phyloP scores from a whole-genome alignment of 768 basidiomycete genomes.

The Tephrocybe sp. region DNA sequence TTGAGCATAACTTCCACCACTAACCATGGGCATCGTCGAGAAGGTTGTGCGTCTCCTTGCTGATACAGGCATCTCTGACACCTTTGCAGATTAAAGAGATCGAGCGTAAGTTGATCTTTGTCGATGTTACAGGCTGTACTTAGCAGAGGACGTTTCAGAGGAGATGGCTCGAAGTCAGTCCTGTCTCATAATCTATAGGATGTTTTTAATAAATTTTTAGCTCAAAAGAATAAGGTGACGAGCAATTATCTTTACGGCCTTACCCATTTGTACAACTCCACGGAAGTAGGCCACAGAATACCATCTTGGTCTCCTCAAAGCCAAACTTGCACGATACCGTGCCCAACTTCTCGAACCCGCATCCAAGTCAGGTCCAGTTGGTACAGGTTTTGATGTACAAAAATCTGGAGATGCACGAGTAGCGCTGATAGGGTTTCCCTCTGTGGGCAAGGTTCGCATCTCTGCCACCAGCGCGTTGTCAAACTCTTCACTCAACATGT shows the following conservation, averaged over 20 bases:
- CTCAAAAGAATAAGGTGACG: constrained; percentile 92
- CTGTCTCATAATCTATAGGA: background rate
- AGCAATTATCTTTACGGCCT: background rate
- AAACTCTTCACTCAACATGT: background rate
- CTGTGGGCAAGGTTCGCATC: constrained; percentile 75
- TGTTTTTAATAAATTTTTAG: constrained; percentile 33
- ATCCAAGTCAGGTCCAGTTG: constrained; percentile 76
- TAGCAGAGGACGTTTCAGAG: constrained; percentile 45
- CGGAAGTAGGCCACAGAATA: constrained; percentile 83
- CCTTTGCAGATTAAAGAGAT: constrained; percentile 84
- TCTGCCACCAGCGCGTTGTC: background rate
- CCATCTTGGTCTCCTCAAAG: constrained; percentile 90
- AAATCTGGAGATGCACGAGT: constrained; percentile 85
- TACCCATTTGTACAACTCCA: constrained; percentile 12
- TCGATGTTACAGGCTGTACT: background rate
- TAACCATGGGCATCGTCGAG: constrained; percentile 89
- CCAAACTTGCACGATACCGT: constrained; percentile 92
- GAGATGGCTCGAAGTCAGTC: constrained; percentile 95
- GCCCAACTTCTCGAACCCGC: constrained; percentile 93
- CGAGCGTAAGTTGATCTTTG: constrained; percentile 67
- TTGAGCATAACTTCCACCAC: constrained; percentile 1
- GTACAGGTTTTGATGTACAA: constrained; percentile 86
- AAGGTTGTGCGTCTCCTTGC: constrained; percentile 51
- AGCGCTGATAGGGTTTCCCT: constrained; percentile 93
- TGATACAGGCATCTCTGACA: background rate